Base-by-base conservation (phyloP, 1,284 basidiomycete species). In the Cutaneotrichosporon cavernicola region DNA sequence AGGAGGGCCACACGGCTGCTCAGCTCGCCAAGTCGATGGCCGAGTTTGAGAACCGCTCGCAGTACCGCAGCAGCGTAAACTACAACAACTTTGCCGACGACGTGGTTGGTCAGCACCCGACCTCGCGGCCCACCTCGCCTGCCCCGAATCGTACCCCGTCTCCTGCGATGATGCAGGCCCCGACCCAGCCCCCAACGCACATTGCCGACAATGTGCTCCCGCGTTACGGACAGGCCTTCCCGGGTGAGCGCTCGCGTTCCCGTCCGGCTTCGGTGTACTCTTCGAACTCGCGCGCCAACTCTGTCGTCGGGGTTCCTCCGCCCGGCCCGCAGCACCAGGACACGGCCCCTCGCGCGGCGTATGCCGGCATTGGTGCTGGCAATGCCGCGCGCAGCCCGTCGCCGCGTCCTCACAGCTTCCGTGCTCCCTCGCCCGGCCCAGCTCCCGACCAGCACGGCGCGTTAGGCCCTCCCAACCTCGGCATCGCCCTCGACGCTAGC, bases 181-280 rank as follows among this genome's bases (percentile, higher is more conserved):
- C 90, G 0, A 74, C 81, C 0, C 82, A 85, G 49, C 77, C 83
- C 0, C 68, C 82, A 2, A 77, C 82, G 3, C 84, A 88, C 10
- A 83, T 86, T 8, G 83, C 86, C 6, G 89, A 91, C 70, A 86
- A 89, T n/a, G 88, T 94, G 2, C 77, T 94, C 10, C 83, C 83
- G 5, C 85, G 88, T 68, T 97, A 97, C 73, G 86, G 88, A 18
- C 92, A 94, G 73, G 87, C 89, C 0, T 86, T 97, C 78, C 94
- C 93, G 1, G 92, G 91, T 2, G 94, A 97, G 78, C 84, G 88
- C 26, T 82, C 69, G 83, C 85, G 74, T 80, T 84, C 68, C 57
- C 74, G 81, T 69, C 81, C 82, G 16, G 82, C 80, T 3, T 78
- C 77, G 4, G 71, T 77, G 56, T 70, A 70, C 51, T 76, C 74